These are phyloP conservation scores for Penicillium psychrofluorescens DNA, from an alignment of 495 filamentous ascomycete species.

Conservation along the genomic window DNA sequence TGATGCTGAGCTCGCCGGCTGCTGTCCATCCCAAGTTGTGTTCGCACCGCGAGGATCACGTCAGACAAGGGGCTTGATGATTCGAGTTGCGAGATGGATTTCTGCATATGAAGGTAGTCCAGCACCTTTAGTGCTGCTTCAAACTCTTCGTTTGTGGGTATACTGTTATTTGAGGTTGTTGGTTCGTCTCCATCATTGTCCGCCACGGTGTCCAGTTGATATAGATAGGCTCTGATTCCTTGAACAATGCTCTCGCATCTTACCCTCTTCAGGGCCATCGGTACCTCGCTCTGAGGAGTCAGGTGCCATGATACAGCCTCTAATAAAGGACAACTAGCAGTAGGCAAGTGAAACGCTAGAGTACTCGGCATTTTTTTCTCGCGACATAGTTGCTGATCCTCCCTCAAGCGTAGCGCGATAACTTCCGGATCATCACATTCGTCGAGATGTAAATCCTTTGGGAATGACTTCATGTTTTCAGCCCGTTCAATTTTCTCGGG, in stretches of 20 bases:
- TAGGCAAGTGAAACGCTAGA: conserved; percentile 14
- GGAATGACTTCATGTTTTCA: too few relatives aligned
- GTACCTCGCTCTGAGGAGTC: conserved; percentile 8
- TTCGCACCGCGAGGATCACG: conserved; percentile 7
- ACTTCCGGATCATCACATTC: conserved; percentile 7
- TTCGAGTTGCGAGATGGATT: conserved; percentile 4
- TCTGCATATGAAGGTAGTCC: conserved; percentile 10
- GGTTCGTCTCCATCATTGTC: not conserved
- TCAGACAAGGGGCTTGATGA: conserved; percentile 14
- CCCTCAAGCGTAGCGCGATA: conserved; percentile 15
- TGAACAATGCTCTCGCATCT: conserved; percentile 23
- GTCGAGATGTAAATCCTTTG: conserved; percentile 1
- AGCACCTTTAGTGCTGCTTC: conserved; percentile 22
- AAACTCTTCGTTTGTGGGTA: conserved; percentile 16
- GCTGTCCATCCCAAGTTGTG: conserved; percentile 8
- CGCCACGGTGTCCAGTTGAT: conserved; percentile 3
- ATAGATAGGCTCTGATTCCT: conserved; percentile 20
- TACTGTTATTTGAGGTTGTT: not conserved
- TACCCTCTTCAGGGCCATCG: conserved; percentile 2
- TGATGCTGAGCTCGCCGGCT: not conserved
- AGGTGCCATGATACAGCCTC: conserved; percentile 16
- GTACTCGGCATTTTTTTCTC: conserved; percentile 14
- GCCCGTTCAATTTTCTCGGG: too few relatives aligned
- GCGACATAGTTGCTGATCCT: conserved; percentile 17
- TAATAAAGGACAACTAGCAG: conserved; percentile 1